These are phyloP conservation scores for Cyathus striatus DNA, from an alignment of 768 basidiomycete genomes.

Conservation along the genomic window DNA sequence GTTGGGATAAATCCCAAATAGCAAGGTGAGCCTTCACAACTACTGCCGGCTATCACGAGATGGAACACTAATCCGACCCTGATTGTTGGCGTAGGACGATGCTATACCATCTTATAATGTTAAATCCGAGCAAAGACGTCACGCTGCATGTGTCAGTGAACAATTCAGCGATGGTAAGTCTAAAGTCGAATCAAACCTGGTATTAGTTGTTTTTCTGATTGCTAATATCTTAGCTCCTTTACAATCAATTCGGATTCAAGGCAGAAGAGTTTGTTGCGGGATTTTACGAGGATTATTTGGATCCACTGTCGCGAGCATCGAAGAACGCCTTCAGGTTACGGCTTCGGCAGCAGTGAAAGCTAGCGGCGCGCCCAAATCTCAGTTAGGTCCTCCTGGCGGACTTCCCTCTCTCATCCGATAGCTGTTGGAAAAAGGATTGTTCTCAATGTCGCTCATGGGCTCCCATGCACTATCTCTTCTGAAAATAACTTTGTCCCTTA, in stretches of 20 bases:
- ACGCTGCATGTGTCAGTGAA: conserved; percentile 81
- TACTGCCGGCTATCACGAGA: conserved; percentile 3
- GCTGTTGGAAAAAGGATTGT: too few species aligned
- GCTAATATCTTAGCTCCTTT: conserved; percentile 60
- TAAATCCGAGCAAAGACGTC: conserved; percentile 73
- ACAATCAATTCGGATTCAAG: conserved; percentile 86
- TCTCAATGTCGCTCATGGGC: too few species aligned
- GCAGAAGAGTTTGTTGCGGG: conserved; percentile 80
- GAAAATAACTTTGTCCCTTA: too few species aligned
- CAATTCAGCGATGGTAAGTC: conserved; percentile 69
- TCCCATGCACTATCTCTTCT: too few species aligned
- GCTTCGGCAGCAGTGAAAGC: conserved; percentile 44
- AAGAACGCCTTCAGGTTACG: conserved; percentile 80
- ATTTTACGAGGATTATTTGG: conserved; percentile 79
- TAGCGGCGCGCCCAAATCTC: neutral
- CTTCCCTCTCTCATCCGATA: neutral
- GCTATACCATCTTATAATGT: conserved; percentile 69
- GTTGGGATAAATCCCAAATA: conserved; percentile 79
- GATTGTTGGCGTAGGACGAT: conserved; percentile 46
- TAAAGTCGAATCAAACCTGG: neutral
- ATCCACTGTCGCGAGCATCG: conserved; percentile 60
- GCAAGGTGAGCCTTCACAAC: conserved; percentile 52
- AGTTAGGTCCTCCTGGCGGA: neutral
- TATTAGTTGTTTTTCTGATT: conserved; percentile 2
- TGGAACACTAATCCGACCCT: neutral